phyloP scores from a whole-genome alignment of 495 filamentous ascomycete species.

The Penicillium malachiteum region DNA sequence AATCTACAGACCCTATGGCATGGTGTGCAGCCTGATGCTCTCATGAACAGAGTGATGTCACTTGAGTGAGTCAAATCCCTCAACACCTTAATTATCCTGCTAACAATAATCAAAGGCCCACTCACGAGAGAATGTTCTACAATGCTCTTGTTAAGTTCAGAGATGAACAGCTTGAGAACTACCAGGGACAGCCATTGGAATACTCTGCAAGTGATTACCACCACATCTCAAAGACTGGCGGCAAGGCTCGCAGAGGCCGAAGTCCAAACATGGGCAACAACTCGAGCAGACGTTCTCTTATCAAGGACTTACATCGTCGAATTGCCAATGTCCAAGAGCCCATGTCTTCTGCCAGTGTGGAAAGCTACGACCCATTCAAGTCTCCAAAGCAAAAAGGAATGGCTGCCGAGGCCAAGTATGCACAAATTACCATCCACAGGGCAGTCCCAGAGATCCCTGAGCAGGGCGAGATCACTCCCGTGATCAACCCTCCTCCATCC shows the following conservation, averaged over 20 bases:
- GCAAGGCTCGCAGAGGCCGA: slow-evolving; percentile 15
- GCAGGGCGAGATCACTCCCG: slow-evolving; percentile 8
- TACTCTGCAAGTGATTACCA: slow-evolving; percentile 88
- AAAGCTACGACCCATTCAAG: slow-evolving; percentile 83
- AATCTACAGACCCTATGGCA: slow-evolving; percentile 90
- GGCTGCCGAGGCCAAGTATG: slow-evolving; percentile 42
- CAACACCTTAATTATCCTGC: neutral
- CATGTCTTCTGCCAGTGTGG: slow-evolving; percentile 42
- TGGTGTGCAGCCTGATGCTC: slow-evolving; percentile 64
- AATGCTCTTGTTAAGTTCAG: slow-evolving; percentile 75
- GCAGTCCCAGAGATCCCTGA: slow-evolving; percentile 12
- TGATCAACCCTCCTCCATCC: slow-evolving; percentile 21
- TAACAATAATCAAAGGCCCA: slow-evolving; percentile 51
- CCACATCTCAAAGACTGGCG: slow-evolving; percentile 56
- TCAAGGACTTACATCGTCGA: slow-evolving; percentile 54
- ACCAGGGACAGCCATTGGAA: slow-evolving; percentile 64
- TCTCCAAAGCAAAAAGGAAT: slow-evolving; percentile 55
- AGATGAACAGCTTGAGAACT: slow-evolving; percentile 81
- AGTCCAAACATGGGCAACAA: slow-evolving; percentile 29
- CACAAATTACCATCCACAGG: slow-evolving; percentile 69
- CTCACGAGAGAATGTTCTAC: slow-evolving; percentile 91
- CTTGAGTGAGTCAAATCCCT: slow-evolving; percentile 63
- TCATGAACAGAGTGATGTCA: slow-evolving; percentile 64
- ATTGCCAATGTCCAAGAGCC: slow-evolving; percentile 47
- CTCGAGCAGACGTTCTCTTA: slow-evolving; percentile 60